These are phyloP conservation scores for Spizellomyces punctatus DNA, from an alignment of 192 early-diverging fungal genomes.

Conservation along the genomic window DNA sequence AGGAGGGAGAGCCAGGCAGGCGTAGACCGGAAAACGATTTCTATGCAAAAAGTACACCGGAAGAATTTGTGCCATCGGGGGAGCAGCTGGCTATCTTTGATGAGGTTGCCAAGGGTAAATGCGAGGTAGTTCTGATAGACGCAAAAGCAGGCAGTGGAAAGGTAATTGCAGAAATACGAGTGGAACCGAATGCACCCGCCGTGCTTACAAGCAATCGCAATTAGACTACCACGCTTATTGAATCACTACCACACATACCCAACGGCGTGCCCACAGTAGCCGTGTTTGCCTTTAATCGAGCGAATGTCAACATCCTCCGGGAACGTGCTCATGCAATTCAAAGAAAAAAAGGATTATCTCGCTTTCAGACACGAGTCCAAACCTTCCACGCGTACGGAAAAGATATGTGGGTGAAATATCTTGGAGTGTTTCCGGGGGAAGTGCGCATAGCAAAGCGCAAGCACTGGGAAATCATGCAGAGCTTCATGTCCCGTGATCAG, in stretches of 20 bases:
- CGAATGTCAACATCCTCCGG: constrained; percentile 15
- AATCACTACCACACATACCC: constrained; percentile 18
- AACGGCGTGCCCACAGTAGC: neutral
- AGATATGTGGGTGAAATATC: constrained; percentile 14
- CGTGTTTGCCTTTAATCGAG: constrained; percentile 26
- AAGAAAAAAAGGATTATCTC: neutral
- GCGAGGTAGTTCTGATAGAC: constrained; percentile 18
- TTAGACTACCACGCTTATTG: constrained; percentile 31
- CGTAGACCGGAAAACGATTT: too few relatives aligned
- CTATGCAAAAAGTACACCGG: too few relatives aligned
- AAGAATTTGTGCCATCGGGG: constrained; percentile 10
- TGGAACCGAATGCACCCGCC: too few relatives aligned
- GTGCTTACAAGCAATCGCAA: neutral
- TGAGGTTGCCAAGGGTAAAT: neutral
- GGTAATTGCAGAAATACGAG: neutral
- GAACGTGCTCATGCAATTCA: constrained; percentile 2
- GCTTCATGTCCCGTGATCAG: constrained; percentile 16
- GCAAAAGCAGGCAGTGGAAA: constrained; percentile 35
- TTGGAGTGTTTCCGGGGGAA: neutral
- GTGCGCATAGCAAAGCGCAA: constrained; percentile 15
- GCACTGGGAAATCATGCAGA: constrained; percentile 26
- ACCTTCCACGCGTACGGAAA: constrained; percentile 26
- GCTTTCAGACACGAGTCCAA: neutral
- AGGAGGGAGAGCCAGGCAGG: too few relatives aligned
- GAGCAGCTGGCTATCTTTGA: constrained; percentile 21